phyloP scores from a whole-genome alignment of 2,329 filamentous ascomycete species.

The Ceratocystis albifundus region DNA sequence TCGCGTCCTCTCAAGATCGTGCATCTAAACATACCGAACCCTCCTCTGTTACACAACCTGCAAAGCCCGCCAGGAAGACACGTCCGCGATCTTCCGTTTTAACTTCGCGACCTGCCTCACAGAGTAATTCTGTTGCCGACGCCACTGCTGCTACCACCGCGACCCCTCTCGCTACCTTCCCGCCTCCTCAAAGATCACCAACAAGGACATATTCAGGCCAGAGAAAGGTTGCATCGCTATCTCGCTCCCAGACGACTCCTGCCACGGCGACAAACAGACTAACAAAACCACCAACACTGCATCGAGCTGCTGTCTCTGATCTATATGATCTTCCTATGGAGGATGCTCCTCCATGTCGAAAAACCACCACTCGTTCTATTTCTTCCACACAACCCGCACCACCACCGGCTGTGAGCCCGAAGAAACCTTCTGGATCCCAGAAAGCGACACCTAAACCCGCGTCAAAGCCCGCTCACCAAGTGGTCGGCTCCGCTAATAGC shows the following conservation, averaged over 20 bases:
- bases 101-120: background rate
- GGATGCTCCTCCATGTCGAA: conserved; percentile 20
- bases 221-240: conserved; percentile 11
- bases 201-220: background rate
- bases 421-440: background rate
- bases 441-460: background rate
- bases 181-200: background rate
- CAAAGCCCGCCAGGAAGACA: conserved; percentile 18
- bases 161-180: background rate
- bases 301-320: conserved; percentile 16
- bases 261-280: background rate
- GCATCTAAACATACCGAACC: conserved; percentile 24
- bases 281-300: conserved; percentile 4
- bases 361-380: background rate
- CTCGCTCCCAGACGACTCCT: conserved; percentile 13
- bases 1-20: background rate
- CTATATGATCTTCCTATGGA: conserved; percentile 22
- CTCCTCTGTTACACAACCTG: conserved; percentile 24
- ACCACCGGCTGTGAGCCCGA: background rate
- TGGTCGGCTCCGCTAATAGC: background rate
- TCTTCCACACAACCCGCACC: background rate
- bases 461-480: background rate
- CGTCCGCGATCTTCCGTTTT: conserved; percentile 17
- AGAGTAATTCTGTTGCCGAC: background rate
- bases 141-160: background rate